Evolutionary conservation across 208 protist genomes (phyloP), one percentile per base, ranked within the genome.

Genomic region (Spongospora subterranea): DNA sequence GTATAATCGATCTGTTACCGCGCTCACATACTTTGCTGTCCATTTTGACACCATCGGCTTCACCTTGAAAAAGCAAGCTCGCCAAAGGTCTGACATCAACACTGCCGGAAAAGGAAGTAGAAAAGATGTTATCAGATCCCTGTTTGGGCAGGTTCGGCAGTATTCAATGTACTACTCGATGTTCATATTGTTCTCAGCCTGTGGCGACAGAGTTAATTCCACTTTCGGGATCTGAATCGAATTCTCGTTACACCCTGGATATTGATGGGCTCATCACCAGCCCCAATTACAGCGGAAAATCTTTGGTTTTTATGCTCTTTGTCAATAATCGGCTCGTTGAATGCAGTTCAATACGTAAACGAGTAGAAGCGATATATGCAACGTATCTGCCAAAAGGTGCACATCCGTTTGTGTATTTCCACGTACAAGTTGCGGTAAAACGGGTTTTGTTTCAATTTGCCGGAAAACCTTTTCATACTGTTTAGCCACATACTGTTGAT

Each of bases 291-390:
- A 93, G 40, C 40, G 54, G 24, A 0, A 93, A 94, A 43, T 53
- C 32, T 35, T 38, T 43, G 11, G 65, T 41, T 13, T 94, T 94
- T 11, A 94, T 94, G 29, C 90, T 94, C 20, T 94, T 94, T 60
- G 53, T 94, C n/a, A 93, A 91, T 66, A 20, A 94, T 24, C 92
- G 92, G 0, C 60, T 93, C 29, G 92, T 94, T 32, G 92, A 94
- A 17, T 90, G 90, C 46, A 24, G 6, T 11, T 17, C 92, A 6
- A 90, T 94, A 0, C 93, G 93, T 11, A 94, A 92, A 91, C 20
- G 46, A 6, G 17, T 94, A 0, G 92, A 94, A 77, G 0, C 35
- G 1, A n/a, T 82, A 43, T 82, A 82, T 43, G 40, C 35, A 35
- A 6, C 71, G 40, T 45, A 40, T 43, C n/a, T 82, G 17, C 71